phyloP scores from a whole-genome alignment of 768 basidiomycete genomes.

The Pleurotus eryngii region DNA sequence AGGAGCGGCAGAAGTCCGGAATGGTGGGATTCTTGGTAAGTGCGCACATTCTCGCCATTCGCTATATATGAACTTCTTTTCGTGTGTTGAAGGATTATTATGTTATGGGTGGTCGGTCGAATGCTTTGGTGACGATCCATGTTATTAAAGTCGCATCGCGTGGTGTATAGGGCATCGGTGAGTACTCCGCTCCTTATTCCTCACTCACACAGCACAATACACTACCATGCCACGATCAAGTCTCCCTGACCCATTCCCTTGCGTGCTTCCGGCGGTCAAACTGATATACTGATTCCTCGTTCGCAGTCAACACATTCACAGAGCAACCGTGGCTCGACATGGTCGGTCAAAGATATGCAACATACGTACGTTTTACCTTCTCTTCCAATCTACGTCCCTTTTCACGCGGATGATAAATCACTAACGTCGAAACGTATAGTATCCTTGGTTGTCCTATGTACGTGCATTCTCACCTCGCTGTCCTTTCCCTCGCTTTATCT shows the following conservation, averaged over 20 bases:
- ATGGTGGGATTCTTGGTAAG: slow-evolving; percentile 81
- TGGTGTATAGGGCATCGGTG: slow-evolving; percentile 51
- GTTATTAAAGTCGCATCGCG: background rate
- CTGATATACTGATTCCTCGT: slow-evolving; percentile 9
- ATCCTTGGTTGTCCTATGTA: slow-evolving; percentile 72
- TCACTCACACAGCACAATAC: too few relatives aligned
- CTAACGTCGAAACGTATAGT: slow-evolving; percentile 28
- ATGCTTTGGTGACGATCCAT: background rate
- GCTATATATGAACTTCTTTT: background rate
- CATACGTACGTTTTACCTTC: slow-evolving; percentile 62
- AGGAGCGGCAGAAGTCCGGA: slow-evolving; percentile 74
- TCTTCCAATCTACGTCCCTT: too few relatives aligned
- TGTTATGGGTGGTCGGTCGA: slow-evolving; percentile 41
- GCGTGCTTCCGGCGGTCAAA: background rate
- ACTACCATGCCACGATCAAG: too few relatives aligned
- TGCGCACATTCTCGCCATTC: slow-evolving; percentile 3
- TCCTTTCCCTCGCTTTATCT: background rate
- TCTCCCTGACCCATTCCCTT: too few relatives aligned
- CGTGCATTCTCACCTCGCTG: slow-evolving; percentile 13
- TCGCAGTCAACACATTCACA: slow-evolving; percentile 84
- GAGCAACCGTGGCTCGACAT: slow-evolving; percentile 80
- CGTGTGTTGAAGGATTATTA: slow-evolving; percentile 36
- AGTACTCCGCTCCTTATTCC: slow-evolving; percentile 14
- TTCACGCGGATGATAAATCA: too few relatives aligned
- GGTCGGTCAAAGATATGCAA: slow-evolving; percentile 94